Evolutionary conservation across 1,139 yeast species (phyloP).

Genomic region (Hemisphaericaspora xylanilytica): DNA sequence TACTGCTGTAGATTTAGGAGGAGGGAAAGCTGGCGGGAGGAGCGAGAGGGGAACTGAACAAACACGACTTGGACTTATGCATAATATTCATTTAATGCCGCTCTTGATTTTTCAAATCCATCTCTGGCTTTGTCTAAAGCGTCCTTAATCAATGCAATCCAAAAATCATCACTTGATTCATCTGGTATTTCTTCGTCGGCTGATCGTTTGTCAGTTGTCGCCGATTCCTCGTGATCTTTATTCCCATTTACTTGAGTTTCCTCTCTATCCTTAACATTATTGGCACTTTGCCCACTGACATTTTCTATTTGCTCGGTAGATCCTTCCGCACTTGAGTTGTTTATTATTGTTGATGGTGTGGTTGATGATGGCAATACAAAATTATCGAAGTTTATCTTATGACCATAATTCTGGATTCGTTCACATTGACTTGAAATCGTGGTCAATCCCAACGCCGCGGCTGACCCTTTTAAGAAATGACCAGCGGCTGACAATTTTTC

Average conservation of each 20-base stretch:
- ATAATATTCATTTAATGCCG: conserved; percentile 58
- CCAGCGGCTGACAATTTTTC: conserved; percentile 72
- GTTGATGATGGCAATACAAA: conserved; percentile 20
- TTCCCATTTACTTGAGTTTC: neutral
- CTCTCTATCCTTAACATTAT: neutral
- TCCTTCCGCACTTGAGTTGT: neutral
- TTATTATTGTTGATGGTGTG: conserved; percentile 13
- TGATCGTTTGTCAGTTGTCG: conserved; percentile 5
- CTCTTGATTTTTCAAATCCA: conserved; percentile 56
- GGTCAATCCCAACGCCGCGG: conserved; percentile 87
- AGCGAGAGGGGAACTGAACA: no score
- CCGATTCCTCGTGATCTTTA: neutral
- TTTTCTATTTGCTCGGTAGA: conserved; percentile 2
- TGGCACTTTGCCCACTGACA: no score
- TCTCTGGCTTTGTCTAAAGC: conserved; percentile 58
- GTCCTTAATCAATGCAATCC: conserved; percentile 50
- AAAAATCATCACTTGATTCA: conserved; percentile 36
- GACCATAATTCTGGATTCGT: conserved; percentile 88
- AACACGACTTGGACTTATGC: no score
- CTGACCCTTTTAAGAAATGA: conserved; percentile 91
- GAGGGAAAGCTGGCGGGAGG: no score
- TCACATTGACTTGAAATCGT: conserved; percentile 87
- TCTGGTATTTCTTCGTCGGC: conserved; percentile 10
- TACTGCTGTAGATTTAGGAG: no score
- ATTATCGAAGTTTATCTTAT: conserved; percentile 46